phyloP scores from a whole-genome alignment of 192 early-diverging fungal species.

The Linnemannia hyalina region DNA sequence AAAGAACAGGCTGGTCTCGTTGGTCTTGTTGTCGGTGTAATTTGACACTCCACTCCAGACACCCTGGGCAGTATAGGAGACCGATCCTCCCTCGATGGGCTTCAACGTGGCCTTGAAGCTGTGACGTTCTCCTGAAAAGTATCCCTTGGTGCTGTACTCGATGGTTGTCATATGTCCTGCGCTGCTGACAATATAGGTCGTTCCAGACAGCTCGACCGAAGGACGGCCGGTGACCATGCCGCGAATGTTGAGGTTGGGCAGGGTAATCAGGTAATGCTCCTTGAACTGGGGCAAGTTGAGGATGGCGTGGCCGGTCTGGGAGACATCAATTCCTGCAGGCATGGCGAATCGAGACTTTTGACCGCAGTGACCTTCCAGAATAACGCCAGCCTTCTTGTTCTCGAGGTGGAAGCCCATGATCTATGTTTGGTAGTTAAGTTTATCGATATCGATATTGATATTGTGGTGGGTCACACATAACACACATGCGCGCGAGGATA shows the following conservation, averaged over 20 bases:
- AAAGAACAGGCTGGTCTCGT: slow-evolving; percentile 66
- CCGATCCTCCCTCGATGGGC: slow-evolving; percentile 43
- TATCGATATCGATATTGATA: background rate
- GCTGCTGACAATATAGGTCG: slow-evolving; percentile 38
- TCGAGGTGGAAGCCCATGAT: slow-evolving; percentile 57
- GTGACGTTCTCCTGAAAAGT: slow-evolving; percentile 86
- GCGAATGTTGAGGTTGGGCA: slow-evolving; percentile 81
- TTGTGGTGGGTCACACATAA: background rate
- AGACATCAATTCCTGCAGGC: slow-evolving; percentile 76
- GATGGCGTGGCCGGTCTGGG: slow-evolving; percentile 80
- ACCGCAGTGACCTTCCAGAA: slow-evolving; percentile 59
- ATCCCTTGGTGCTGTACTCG: slow-evolving; percentile 80
- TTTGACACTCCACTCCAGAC: slow-evolving; percentile 79
- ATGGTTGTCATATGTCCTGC: slow-evolving; percentile 63
- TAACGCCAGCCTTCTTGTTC: slow-evolving; percentile 54
- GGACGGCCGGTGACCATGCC: slow-evolving; percentile 73
- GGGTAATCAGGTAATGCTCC: slow-evolving; percentile 78
- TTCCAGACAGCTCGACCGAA: slow-evolving; percentile 58
- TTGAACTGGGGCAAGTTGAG: slow-evolving; percentile 71
- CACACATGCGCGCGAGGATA: background rate
- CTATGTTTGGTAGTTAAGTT: slow-evolving; percentile 1
- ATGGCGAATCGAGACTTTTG: slow-evolving; percentile 83
- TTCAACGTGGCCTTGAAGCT: slow-evolving; percentile 74
- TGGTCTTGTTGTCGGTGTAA: slow-evolving; percentile 64
- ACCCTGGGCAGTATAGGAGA: slow-evolving; percentile 60